Conservation (phyloP, 2,329 filamentous ascomycete genomes). For the Aureobasidium sp. region DNA sequence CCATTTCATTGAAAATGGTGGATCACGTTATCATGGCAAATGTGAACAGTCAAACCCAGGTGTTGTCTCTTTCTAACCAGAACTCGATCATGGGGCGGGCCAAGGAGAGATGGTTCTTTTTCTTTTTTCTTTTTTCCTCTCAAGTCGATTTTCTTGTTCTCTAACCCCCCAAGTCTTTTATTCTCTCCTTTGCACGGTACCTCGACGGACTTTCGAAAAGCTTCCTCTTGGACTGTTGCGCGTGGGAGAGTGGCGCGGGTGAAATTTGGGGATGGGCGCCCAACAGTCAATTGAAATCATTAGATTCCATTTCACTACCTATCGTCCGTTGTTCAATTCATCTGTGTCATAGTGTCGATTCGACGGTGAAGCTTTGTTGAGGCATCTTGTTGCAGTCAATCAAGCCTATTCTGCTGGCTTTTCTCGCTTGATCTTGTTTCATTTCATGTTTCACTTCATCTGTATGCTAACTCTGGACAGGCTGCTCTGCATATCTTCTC, state of each 20-base stretch:
- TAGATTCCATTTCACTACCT: constrained; percentile 9
- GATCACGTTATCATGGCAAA: constrained; percentile 16
- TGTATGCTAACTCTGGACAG: background rate
- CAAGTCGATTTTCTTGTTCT: constrained; percentile 7
- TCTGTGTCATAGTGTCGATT: background rate
- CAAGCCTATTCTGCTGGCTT: background rate
- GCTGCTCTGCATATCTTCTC: background rate
- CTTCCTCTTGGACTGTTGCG: background rate
- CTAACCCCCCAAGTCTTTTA: constrained; percentile 2
- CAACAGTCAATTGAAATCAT: constrained; percentile 13
- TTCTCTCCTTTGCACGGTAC: constrained; percentile 8
- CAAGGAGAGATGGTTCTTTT: constrained; percentile 14
- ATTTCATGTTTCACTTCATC: background rate
- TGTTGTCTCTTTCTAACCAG: constrained; percentile 14
- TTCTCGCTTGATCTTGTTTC: too few species aligned
- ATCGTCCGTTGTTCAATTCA: background rate
- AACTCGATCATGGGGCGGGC: constrained; percentile 13
- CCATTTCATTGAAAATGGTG: constrained; percentile 9
- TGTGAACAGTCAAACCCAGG: constrained; percentile 14
- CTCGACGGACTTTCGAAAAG: background rate
- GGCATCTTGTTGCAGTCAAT: background rate
- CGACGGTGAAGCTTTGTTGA: background rate
- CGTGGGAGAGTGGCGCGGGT: constrained; percentile 1
- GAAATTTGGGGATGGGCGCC: constrained; percentile 11
- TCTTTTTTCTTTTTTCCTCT: constrained; percentile 12